Base-by-base conservation (phyloP, 2,329 filamentous ascomycete genomes). In the Fusarium haematococcum region DNA sequence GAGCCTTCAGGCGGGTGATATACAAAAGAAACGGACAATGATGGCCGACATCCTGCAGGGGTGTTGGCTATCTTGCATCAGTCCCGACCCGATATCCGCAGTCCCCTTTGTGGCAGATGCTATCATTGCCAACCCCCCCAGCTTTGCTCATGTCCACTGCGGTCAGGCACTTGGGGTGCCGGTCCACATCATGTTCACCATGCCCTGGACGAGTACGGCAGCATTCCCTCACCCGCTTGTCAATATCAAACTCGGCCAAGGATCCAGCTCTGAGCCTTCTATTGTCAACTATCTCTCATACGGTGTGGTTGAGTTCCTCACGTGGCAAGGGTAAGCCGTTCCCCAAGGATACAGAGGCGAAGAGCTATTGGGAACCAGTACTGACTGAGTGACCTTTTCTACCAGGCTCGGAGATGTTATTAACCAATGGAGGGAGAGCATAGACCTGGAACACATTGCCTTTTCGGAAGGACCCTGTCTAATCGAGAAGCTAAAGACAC, bases 171-270 rank as follows among this genome's bases (percentile, higher is more conserved):
- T 73, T 5, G 68, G 68, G 1, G 60, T 70, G 4, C 70, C 70
- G 3, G 18, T 73, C 9, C 68, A 73, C 32, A 16, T 73, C 4
- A 73, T 70, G 70, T 70, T 73, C 7, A 73, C 70, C 0, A 73
- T 94, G 92, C 93, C 93, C 0, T 94, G 92, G 89, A 91, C 91
- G 8, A 90, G 92, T 4, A 94, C 93, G 0, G 91, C 91, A 77
- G 88, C 89, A 1, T 94, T 94, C 70, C 91, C 92, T 0, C 93
- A 95, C 78, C 93, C 93, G 0, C 84, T 95, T 16, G 92, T 92
- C 0, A 94, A 94, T 73, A 89, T 94, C 43, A 88, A 91, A 68
- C 32, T 32, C 1, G 35, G 23, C 3, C 50, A 32, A 27, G 16
- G 50, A 30, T 10, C 14, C 8, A 92, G 92, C 72, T 65, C 73